Evolutionary conservation across 176 grass and related monocot species (phyloP).

Genomic region (Oryza glumipatula): DNA sequence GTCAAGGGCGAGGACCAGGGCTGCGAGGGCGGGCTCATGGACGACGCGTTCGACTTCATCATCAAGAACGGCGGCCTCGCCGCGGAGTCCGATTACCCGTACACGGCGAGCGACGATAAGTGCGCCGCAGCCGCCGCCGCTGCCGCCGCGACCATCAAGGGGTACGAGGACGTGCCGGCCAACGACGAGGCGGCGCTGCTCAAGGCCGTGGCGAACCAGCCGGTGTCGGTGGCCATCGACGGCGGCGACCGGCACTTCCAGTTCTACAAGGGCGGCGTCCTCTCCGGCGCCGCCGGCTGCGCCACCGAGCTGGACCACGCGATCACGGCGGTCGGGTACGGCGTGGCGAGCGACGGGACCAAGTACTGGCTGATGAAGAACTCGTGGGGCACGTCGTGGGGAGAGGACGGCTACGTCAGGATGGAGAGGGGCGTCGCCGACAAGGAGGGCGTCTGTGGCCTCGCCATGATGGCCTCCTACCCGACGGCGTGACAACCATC

Average conservation of each 20-base stretch:
- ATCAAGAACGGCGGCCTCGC: constrained; percentile 19
- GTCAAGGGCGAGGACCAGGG: background rate
- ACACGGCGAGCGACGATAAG: background rate
- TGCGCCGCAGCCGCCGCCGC: background rate
- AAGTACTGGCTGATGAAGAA: constrained; percentile 62
- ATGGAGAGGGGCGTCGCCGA: constrained; percentile 48
- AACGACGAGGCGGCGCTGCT: background rate
- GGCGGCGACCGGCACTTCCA: background rate
- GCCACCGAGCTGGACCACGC: constrained; percentile 47
- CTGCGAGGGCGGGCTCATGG: background rate
- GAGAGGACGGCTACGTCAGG: constrained; percentile 35
- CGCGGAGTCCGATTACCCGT: constrained; percentile 28
- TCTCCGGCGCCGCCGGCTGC: background rate
- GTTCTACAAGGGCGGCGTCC: background rate
- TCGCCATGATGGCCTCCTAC: constrained; percentile 50
- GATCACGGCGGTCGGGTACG: constrained; percentile 50
- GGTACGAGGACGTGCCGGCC: background rate
- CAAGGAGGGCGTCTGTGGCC: constrained; percentile 35
- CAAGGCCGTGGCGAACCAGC: constrained; percentile 26
- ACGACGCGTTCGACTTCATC: constrained; percentile 27
- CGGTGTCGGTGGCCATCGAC: background rate
- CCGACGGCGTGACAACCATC: constrained; percentile 16
- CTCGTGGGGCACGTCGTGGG: constrained; percentile 44
- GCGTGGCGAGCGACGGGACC: constrained; percentile 36
- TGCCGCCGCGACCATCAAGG: background rate